Percentiles rank a stretch among this genome's conserved stretches.
Conservation (phyloP, 768 basidiomycete genomes). For the Lepiota brunneoincarnata region DNA sequence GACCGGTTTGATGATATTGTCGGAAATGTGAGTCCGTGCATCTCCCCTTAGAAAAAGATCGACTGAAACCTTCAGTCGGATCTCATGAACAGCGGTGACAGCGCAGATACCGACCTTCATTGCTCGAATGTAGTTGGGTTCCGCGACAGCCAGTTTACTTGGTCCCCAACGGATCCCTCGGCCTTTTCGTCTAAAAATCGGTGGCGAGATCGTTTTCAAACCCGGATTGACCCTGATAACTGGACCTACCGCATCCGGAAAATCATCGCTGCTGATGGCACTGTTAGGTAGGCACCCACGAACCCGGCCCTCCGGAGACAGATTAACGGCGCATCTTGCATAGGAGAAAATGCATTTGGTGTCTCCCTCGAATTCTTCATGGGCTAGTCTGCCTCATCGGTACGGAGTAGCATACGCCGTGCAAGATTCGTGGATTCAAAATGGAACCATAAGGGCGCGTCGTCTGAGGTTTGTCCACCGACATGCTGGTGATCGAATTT, state of each 20-base stretch:
- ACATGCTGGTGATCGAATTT: neutral
- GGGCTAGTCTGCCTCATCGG: constrained; percentile 62
- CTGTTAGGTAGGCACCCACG: constrained; percentile 14
- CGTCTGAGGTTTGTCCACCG: too few relatives aligned
- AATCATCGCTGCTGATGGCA: constrained; percentile 38
- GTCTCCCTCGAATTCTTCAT: constrained; percentile 48
- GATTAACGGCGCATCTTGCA: neutral
- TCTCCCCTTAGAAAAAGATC: neutral
- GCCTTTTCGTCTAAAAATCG: constrained; percentile 48
- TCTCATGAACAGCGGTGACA: constrained; percentile 33
- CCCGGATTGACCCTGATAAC: constrained; percentile 53
- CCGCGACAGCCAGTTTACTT: constrained; percentile 52
- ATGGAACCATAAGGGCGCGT: constrained; percentile 60
- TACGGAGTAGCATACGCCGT: constrained; percentile 74
- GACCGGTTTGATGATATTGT: constrained; percentile 48
- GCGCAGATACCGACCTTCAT: neutral
- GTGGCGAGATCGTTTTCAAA: constrained; percentile 55
- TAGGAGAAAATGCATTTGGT: constrained; percentile 63
- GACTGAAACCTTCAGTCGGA: constrained; percentile 35
- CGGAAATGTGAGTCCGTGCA: constrained; percentile 24
- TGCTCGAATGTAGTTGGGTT: constrained; percentile 44
- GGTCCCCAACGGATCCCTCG: constrained; percentile 42
- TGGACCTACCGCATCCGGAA: constrained; percentile 60
- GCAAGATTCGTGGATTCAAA: constrained; percentile 82
- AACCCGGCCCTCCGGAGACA: neutral